Conservation (phyloP, 1,139 yeast species). For the Candida smagusa region DNA sequence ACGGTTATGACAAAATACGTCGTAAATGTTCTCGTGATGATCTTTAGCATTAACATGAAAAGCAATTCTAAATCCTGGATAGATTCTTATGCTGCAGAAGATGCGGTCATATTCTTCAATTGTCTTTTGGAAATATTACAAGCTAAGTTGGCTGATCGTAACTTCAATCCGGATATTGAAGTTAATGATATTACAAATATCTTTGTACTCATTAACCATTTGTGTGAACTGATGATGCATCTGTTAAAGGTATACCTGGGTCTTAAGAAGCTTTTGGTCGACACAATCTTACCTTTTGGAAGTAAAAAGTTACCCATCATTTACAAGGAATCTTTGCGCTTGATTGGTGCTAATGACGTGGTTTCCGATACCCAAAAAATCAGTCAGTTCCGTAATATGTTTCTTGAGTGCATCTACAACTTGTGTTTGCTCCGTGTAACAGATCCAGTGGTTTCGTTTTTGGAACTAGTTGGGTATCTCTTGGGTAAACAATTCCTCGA, state of each 20-base stretch:
- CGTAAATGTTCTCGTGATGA: conserved; percentile 16
- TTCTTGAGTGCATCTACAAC: conserved; percentile 17
- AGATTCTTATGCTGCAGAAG: conserved; percentile 5
- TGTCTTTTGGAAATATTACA: conserved; percentile 8
- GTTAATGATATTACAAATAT: conserved; percentile 11
- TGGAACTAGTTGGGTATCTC: conserved; percentile 24
- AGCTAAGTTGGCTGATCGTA: conserved; percentile 6
- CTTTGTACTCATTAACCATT: conserved; percentile 9
- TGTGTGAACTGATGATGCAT: conserved; percentile 7
- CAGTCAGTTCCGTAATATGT: conserved; percentile 15
- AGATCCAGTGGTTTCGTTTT: conserved; percentile 11
- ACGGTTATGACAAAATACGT: conserved; percentile 15
- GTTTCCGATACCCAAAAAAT: conserved; percentile 6
- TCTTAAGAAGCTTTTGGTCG: conserved; percentile 3
- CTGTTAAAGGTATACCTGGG: conserved; percentile 3
- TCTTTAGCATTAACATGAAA: conserved; percentile 12
- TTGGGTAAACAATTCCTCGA: conserved; percentile 17
- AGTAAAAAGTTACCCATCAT: conserved; percentile 11
- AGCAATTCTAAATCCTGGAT: conserved; percentile 4
- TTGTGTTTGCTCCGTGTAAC: conserved; percentile 12
- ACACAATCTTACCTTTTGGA: conserved; percentile 5
- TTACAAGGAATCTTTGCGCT: conserved; percentile 14
- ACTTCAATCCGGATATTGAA: conserved; percentile 8
- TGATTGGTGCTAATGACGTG: conserved; percentile 11
- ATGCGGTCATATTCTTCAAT: conserved; percentile 6